These are phyloP conservation scores for Mortierella polycephala DNA, from an alignment of 371 early-diverging fungal genomes.

Conservation along the genomic window DNA sequence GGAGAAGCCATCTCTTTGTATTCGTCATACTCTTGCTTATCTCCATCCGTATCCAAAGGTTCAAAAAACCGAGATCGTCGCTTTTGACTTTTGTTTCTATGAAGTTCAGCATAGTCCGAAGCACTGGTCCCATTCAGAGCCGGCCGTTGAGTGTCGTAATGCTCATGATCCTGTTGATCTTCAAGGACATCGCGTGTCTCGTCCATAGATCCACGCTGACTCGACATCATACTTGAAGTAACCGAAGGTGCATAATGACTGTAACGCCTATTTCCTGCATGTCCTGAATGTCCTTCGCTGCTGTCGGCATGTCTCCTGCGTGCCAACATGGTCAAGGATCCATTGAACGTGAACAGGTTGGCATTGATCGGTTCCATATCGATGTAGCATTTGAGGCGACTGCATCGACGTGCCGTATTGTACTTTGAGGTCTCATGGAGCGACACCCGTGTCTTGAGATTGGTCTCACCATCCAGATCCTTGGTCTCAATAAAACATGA, in stretches of 20 bases:
- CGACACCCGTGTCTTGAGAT: slow-evolving; percentile 84
- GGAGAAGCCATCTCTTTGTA: slow-evolving; percentile 3
- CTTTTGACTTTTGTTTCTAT: slow-evolving; percentile 21
- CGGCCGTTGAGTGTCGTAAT: slow-evolving; percentile 7
- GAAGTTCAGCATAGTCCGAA: slow-evolving; percentile 49
- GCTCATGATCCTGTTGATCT: background rate
- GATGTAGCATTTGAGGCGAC: slow-evolving; percentile 65
- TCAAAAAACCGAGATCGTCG: slow-evolving; percentile 29
- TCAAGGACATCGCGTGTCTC: slow-evolving; percentile 18
- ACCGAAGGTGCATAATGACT: slow-evolving; percentile 45
- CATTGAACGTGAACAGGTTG: slow-evolving; percentile 73
- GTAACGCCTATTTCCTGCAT: slow-evolving; percentile 18
- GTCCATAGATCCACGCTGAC: slow-evolving; percentile 44
- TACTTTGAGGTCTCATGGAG: slow-evolving; percentile 72
- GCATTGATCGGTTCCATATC: slow-evolving; percentile 80
- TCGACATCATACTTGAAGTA: slow-evolving; percentile 54
- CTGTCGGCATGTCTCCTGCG: slow-evolving; percentile 19
- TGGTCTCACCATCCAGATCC: slow-evolving; percentile 97
- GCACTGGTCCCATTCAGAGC: slow-evolving; percentile 43
- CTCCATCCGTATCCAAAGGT: slow-evolving; percentile 13
- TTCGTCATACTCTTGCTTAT: slow-evolving; percentile 37
- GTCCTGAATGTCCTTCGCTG: slow-evolving; percentile 8
- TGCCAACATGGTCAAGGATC: slow-evolving; percentile 61
- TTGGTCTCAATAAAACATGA: slow-evolving; percentile 93
- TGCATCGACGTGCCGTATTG: slow-evolving; percentile 72